Evolutionary conservation across 2,329 filamentous ascomycete species (phyloP), one percentile per base, ranked within the genome.

Genomic region (Aschersonia sp.): DNA sequence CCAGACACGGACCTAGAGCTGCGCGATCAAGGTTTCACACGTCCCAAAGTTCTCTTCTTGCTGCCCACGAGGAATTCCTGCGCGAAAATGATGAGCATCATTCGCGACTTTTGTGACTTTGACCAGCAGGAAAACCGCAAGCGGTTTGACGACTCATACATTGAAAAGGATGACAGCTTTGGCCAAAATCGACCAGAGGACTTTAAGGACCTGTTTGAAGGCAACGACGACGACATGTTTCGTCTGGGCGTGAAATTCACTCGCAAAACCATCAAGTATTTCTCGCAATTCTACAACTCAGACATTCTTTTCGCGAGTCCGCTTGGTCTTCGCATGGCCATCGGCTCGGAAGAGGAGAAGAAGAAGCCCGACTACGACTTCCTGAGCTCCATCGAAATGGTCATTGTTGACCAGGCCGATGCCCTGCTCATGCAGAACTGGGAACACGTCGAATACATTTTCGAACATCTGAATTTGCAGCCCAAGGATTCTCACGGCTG

Each of bases 171-270:
- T 29, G 50, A 57, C 42, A 78, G 77, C 40, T 83, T 87, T 54
- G 79, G 81, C 30, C 70, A 76, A 7, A 80, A 85, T 59, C 87
- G 87, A 59, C 83, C 92, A 0, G 83, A 82, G 4, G 92, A 97
- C 62, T 97, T 94, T 65, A 74, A 77, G 30, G 85, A 94, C 48
- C 73, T 97, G 0, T 98, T 98, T 59, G 83, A 83, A 51, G 92
- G 92, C 50, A 97, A 95, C 60, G 87, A 95, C 61, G 92, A 97
- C 61, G 92, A 98, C 66, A 92, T 94, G 77, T 98, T 97, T 68
- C 81, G 90, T 4, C 71, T 97, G 2, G 92, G 90, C n/a, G 66
- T 98, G 59, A 98, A 97, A 65, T 94, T 98, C 62, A 97, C 92
- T 0, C 79, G 92, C 51, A 97, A 95, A 66, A 94, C 88, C 0